These are phyloP conservation scores for Trametes versicolor DNA, from an alignment of 1,284 basidiomycete genomes.

Conservation along the genomic window DNA sequence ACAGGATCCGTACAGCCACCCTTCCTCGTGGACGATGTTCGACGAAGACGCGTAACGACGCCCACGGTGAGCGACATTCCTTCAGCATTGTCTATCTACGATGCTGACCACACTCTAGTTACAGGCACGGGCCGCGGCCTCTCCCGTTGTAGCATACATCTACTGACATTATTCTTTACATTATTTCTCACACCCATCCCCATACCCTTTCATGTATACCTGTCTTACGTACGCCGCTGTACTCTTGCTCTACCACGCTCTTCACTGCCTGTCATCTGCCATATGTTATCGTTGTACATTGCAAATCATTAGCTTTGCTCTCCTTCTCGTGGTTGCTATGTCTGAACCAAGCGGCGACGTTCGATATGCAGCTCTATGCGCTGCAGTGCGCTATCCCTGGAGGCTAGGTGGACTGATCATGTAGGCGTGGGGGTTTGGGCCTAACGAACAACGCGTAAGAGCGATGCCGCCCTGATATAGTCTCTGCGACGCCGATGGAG, in stretches of 20 bases:
- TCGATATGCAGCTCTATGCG: too few species aligned
- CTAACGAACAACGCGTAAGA: too few species aligned
- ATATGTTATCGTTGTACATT: neutral
- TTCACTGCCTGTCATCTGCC: neutral
- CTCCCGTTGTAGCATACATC: neutral
- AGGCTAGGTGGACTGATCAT: too few species aligned
- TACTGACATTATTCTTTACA: neutral
- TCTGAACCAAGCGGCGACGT: too few species aligned
- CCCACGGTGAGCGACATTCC: neutral
- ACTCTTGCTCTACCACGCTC: neutral
- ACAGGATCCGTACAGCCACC: neutral
- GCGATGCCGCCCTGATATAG: too few species aligned
- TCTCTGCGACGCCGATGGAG: too few species aligned
- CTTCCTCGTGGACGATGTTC: neutral
- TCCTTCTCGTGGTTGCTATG: neutral
- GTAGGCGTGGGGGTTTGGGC: too few species aligned
- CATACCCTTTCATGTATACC: neutral
- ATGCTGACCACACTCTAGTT: neutral
- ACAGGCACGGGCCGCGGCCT: neutral
- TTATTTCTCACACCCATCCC: neutral
- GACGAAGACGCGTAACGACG: neutral
- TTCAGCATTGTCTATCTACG: neutral
- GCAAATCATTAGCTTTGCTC: neutral
- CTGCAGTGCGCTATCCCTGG: too few species aligned
- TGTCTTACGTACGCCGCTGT: neutral